Evolutionary conservation across 306 rosid genomes (phyloP).

Genomic region (Dalbergia cochinchinensis): DNA sequence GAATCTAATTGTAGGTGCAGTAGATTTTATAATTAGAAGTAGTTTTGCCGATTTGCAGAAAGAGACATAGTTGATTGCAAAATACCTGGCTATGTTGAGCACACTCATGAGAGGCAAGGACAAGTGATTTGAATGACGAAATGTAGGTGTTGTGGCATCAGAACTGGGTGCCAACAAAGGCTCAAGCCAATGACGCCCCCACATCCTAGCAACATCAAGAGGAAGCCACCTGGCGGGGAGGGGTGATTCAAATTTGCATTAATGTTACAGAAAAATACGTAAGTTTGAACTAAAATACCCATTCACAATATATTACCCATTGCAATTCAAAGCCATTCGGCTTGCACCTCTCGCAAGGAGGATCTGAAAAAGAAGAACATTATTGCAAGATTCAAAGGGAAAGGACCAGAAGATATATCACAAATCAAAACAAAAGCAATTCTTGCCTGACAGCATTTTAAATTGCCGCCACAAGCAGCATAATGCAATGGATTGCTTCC

Average conservation of each 20-base stretch:
- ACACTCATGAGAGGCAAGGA: conserved; percentile 95
- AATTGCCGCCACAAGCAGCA: conserved; percentile 98
- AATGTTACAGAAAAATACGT: conserved; percentile 23
- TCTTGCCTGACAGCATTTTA: conserved; percentile 98
- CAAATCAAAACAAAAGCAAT: conserved; percentile 17
- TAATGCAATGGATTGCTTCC: conserved; percentile 98
- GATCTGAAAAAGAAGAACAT: conserved; percentile 59
- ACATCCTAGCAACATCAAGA: conserved; percentile 94
- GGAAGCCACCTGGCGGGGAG: conserved; percentile 87
- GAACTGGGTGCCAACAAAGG: conserved; percentile 82
- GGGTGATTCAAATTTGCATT: conserved; percentile 32
- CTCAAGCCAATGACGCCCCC: conserved; percentile 98
- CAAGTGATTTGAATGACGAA: conserved; percentile 76
- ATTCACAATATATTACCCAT: conserved; percentile 66
- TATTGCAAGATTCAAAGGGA: conserved; percentile 41
- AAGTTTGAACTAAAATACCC: conserved; percentile 17
- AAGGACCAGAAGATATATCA: conserved; percentile 32
- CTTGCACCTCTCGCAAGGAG: conserved; percentile 94
- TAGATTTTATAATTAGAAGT: conserved; percentile 11
- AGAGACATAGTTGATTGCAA: conserved; percentile 36
- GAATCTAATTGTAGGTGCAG: conserved; percentile 6
- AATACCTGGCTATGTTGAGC: conserved; percentile 92
- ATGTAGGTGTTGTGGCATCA: conserved; percentile 62
- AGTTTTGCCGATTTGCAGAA: background rate
- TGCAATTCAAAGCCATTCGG: conserved; percentile 86